Base-by-base conservation (phyloP, 176 grass and related monocot genomes). In the Eleusine coracana region DNA sequence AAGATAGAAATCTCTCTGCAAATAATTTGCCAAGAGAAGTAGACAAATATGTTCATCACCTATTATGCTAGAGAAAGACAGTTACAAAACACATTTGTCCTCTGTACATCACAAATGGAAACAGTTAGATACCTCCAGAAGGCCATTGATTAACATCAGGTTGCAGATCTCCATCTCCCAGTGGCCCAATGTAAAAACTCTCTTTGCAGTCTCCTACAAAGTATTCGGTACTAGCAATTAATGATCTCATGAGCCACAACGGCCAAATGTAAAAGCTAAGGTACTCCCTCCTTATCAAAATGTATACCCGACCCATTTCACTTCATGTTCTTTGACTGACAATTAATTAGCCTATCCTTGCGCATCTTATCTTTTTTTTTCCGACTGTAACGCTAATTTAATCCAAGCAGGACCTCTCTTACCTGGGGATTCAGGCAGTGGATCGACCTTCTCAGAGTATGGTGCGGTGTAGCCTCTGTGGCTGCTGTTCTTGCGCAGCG, bases 401-500 rank as follows among this genome's bases (percentile, higher is more conserved):
- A 44, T 44, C 41, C 41, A 44, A 44, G 41, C 41, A 44, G 41
- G 5, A 44, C 41, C 41, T 44, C 13, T 2, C 50, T 54, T 18
- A 75, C 51, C 51, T 60, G 1, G 20, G 62, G 72, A 58, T 20
- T 1, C 7, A 0, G 6, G 54, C 16, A 49, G 27, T 36, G 55
- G 82, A 18, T 95, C 90, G 21, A 95, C 67, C 7, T 25, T 90
- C 83, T 92, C 93, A 23, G 86, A 76, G 73, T 87, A 90, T 17
- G 79, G 82, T 29, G 71, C 7, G 13, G 83, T 92, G 64, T 95
- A 95, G 37, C 93, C 93, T 12, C 86, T 75, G 79, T 87, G 60
- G 23, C 13, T 65, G 50, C 52, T 66, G 79, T 87, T 87, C 68
- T 48, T 80, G 36, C 42, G 18, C 59, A 90, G 75, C 46, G 71